phyloP scores from a whole-genome alignment of 768 basidiomycete genomes.

The Leccinum aurantiacum region DNA sequence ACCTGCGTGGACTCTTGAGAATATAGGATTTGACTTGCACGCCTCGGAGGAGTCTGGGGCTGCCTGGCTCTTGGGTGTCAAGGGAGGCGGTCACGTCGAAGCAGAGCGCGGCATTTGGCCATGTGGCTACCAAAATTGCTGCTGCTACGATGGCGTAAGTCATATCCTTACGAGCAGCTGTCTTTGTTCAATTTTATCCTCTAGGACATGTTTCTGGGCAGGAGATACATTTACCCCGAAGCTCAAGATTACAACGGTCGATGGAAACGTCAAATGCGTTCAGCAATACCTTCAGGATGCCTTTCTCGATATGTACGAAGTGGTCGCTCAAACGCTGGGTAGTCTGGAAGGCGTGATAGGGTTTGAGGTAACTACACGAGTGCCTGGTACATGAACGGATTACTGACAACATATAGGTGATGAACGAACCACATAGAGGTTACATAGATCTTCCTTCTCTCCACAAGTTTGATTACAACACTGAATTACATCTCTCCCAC shows the following conservation, averaged over 20 bases:
- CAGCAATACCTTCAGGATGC: slow-evolving; percentile 82
- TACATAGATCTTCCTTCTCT: slow-evolving; percentile 83
- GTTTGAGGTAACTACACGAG: slow-evolving; percentile 64
- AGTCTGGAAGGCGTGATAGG: slow-evolving; percentile 81
- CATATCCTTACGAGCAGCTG: not conserved
- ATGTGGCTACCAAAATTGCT: slow-evolving; percentile 93
- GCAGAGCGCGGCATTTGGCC: slow-evolving; percentile 88
- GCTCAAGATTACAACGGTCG: slow-evolving; percentile 49
- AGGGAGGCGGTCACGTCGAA: slow-evolving; percentile 71
- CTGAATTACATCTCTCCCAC: slow-evolving; percentile 83
- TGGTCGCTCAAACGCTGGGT: slow-evolving; percentile 65
- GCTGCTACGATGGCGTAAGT: slow-evolving; percentile 89
- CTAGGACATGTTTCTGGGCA: slow-evolving; percentile 90
- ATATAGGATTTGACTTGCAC: slow-evolving; percentile 80
- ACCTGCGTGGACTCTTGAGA: slow-evolving; percentile 91
- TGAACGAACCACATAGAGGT: slow-evolving; percentile 95
- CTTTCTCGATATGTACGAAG: slow-evolving; percentile 76
- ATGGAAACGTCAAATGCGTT: slow-evolving; percentile 56
- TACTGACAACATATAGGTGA: slow-evolving; percentile 51
- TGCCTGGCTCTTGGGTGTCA: slow-evolving; percentile 83
- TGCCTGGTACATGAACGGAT: not conserved
- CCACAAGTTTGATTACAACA: slow-evolving; percentile 89
- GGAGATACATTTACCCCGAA: slow-evolving; percentile 86
- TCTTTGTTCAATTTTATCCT: not conserved
- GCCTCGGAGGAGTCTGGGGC: slow-evolving; percentile 80